Base-by-base conservation (phyloP, 1,139 yeast species). In the Tardiomyces depauwii region DNA sequence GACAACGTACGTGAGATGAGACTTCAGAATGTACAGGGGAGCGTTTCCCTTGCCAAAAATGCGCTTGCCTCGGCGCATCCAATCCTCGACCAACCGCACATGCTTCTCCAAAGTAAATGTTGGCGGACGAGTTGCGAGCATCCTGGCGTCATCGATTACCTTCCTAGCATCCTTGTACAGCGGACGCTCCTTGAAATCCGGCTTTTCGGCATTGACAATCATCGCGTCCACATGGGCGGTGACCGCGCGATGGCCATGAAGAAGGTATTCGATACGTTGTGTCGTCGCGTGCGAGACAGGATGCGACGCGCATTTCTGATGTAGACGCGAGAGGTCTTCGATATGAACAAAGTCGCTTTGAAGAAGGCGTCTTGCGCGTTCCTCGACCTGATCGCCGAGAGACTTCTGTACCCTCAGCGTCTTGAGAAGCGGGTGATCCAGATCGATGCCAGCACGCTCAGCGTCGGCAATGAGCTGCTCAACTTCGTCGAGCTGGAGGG, bases 21-120 rank as follows among this genome's bases (percentile, higher is more conserved):
- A 46, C 55, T 54, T 60, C 51, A 60, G 60, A 43, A 59, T 62
- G 51, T 36, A 36, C 19, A 60, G 47, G 13, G 64, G 66, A 7
- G 65, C 68, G 49, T 61, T 56, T 1, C 63, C 61, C 47, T 65
- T 68, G 38, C 70, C 70, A 50, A 71, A 61, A 2, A 70, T 50
- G 28, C 62, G 60, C 49, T 66, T 65, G 23, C 78, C 65, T 10
- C 56, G 54, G 27, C 69, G 62, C 59, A 73, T 57, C 82, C 84
- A 79, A 1, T 60, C 60, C 38, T 56, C 58, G 11, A 55, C 59
- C 1, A 43, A 33, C 10, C 50, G 45, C 7, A 56, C 39, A 25
- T 52, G 49, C 32, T 49, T 49, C 30, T 58, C 60, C 25, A 58
- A 39, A n/a, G 42, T 41, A 9, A 40, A 44, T 4, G 53, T 45